A percentile compares a stretch with the other conserved stretches of the same genome.
Conservation (phyloP, 768 basidiomycete species). For the Panaeolus cyanescens region DNA sequence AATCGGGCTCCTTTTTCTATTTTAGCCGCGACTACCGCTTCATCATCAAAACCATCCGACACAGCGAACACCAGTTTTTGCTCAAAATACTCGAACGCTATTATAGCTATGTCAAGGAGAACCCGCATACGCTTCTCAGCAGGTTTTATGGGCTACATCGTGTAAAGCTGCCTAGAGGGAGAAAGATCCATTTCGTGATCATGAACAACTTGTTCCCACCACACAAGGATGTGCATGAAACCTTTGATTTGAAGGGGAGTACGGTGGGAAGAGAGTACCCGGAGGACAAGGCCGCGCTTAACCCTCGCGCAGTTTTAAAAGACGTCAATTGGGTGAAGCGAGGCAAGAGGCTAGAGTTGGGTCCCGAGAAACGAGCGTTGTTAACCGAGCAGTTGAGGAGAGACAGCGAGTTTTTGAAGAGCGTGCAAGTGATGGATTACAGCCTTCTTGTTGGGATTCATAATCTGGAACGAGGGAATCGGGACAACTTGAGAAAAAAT, state of each 20-base stretch:
- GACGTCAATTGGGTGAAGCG: conserved; percentile 96
- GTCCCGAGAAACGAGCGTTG: conserved; percentile 92
- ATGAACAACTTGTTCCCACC: conserved; percentile 99
- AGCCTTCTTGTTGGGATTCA: conserved; percentile 94
- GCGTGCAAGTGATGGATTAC: conserved; percentile 94
- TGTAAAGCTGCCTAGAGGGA: conserved; percentile 91
- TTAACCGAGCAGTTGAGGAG: conserved; percentile 89
- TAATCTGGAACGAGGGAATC: conserved; percentile 86
- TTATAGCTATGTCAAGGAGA: conserved; percentile 80
- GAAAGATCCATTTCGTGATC: conserved; percentile 98
- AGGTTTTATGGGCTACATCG: conserved; percentile 97
- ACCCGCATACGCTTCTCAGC: conserved; percentile 92
- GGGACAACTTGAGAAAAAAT: conserved; percentile 88
- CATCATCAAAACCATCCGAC: conserved; percentile 99
- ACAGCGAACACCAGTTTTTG: conserved; percentile 93
- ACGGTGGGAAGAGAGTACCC: conserved; percentile 88
- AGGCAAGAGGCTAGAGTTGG: conserved; percentile 77
- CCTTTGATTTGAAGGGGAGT: conserved; percentile 95
- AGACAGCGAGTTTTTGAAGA: conserved; percentile 84
- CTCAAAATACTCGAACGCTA: conserved; percentile 82
- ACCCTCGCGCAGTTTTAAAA: conserved; percentile 89
- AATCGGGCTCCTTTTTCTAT: conserved; percentile 99
- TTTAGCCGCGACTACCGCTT: conserved; percentile 98
- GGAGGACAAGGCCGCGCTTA: conserved; percentile 77
- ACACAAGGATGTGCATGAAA: conserved; percentile 96